A percentile compares a stretch with the other conserved stretches of the same genome.
Conservation (phyloP, 345 rosid genomes). For the Turritis glabra region DNA sequence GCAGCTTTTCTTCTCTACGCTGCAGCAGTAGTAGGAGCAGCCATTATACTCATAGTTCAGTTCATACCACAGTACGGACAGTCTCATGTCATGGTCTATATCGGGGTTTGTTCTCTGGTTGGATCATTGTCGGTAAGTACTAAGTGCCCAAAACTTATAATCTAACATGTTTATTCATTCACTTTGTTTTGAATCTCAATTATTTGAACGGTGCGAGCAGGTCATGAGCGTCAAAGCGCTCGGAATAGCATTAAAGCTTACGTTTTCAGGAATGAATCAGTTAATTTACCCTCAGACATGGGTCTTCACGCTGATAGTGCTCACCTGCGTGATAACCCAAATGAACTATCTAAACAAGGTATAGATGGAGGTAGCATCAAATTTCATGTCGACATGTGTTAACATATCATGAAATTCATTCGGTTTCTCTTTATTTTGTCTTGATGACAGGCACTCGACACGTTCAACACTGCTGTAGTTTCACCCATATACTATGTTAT, state of each 20-base stretch:
- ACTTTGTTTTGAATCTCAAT: neutral
- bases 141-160: constrained; percentile 34
- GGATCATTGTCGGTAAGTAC: constrained; percentile 84
- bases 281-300: constrained; percentile 64
- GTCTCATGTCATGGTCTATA: constrained; percentile 87
- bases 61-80: constrained; percentile 83
- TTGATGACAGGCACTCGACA: constrained; percentile 73
- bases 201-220: constrained; percentile 28
- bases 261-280: constrained; percentile 69
- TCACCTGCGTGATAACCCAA: constrained; percentile 60
- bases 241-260: constrained; percentile 66
- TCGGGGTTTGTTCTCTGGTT: constrained; percentile 87
- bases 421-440: constrained; percentile 1
- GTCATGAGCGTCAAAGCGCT: constrained; percentile 79
- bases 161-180: neutral
- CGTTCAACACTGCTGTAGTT: constrained; percentile 82
- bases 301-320: constrained; percentile 59
- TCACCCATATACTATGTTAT: constrained; percentile 85
- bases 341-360: constrained; percentile 79
- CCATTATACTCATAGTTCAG: constrained; percentile 59
- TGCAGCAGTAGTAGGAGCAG: constrained; percentile 69
- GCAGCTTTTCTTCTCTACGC: constrained; percentile 87
- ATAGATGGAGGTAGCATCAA: constrained; percentile 5
- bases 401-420: neutral
- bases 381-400: neutral